Percentiles rank a stretch among this genome's conserved stretches.
Evolutionary conservation across 768 basidiomycete species (phyloP).

Genomic region (Amanita brunnescens): DNA sequence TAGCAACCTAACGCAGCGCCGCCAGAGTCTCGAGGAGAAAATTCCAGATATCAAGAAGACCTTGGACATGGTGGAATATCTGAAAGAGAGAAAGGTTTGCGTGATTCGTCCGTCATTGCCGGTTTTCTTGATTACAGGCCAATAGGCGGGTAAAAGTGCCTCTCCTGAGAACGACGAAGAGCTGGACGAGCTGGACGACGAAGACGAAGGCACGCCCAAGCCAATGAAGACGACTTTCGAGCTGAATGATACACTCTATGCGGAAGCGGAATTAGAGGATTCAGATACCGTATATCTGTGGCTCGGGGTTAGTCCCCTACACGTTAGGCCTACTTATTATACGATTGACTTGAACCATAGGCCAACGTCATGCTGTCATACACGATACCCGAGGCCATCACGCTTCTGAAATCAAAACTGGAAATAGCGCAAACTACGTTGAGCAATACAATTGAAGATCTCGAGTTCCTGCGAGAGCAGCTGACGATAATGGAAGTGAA

Average conservation of each 20-base stretch:
- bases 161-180: slow-evolving; percentile 40
- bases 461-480: slow-evolving; percentile 91
- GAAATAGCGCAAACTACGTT: slow-evolving; percentile 58
- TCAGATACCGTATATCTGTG: slow-evolving; percentile 89
- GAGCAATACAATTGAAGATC: slow-evolving; percentile 68
- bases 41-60: slow-evolving; percentile 96
- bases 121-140: not conserved
- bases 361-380: slow-evolving; percentile 98
- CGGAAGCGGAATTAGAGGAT: slow-evolving; percentile 82
- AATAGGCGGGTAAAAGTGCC: slow-evolving; percentile 54
- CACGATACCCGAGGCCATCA: slow-evolving; percentile 68
- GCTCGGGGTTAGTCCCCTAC: slow-evolving; percentile 67
- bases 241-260: slow-evolving; percentile 90
- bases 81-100: slow-evolving; percentile 63
- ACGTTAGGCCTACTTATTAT: not conserved
- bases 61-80: slow-evolving; percentile 76
- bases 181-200: slow-evolving; percentile 48
- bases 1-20: slow-evolving; percentile 67
- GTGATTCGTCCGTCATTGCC: not conserved
- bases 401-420: slow-evolving; percentile 70
- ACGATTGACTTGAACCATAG: slow-evolving; percentile 28
- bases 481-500: slow-evolving; percentile 96
- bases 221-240: slow-evolving; percentile 84
- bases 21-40: slow-evolving; percentile 80
- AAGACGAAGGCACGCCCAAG: slow-evolving; percentile 34